Evolutionary conservation across 257 asterid species (phyloP), one percentile per base, ranked within the genome.

Genomic region (Linaria vulgaris): DNA sequence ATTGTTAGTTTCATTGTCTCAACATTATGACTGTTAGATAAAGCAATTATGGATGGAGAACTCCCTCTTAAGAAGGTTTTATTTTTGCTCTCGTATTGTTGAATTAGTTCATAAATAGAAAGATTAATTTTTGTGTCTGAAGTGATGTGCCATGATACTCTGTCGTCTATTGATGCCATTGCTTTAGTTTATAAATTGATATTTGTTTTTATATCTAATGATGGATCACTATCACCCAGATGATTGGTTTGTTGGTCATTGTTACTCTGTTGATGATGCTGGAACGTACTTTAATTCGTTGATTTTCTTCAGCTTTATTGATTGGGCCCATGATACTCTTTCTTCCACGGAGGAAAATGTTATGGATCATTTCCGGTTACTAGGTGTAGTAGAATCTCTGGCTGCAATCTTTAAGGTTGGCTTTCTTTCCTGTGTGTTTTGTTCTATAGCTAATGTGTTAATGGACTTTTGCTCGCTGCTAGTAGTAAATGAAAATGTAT

Each of bases 331-430:
- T 73, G 76, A 74, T 70, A 83, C 80, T 59, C 76, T 92, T 46
- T 82, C 94, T 16, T 72, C 91, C 45, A 39, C 44, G 55, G 75
- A 87, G 72, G 86, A 79, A 80, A 84, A 58, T 52, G 74, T 82
- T 66, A 69, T 71, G 64, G 85, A 82, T 67, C 94, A 87, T 77
- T 89, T 92, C 67, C 85, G 81, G 74, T 67, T 92, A 50, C 72
- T 89, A 66, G 99, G 99, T 55, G 88, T 73, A 38, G 81, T 83
- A 63, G 99, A 90, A 81, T 91, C 97, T 69, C 70, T 89, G 65
- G 94, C 95, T 72, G 83, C 95, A 75, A 80, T 81, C 69, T 85
- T 84, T 66, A 92, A 92, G 96, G 97, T 91, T 56, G 7, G 24
- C n/a, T 67, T 75, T 67, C 45, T 56, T 56, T 73, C 66, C 47